Conservation (phyloP, 495 filamentous ascomycete genomes). For the Penicillium canariense region DNA sequence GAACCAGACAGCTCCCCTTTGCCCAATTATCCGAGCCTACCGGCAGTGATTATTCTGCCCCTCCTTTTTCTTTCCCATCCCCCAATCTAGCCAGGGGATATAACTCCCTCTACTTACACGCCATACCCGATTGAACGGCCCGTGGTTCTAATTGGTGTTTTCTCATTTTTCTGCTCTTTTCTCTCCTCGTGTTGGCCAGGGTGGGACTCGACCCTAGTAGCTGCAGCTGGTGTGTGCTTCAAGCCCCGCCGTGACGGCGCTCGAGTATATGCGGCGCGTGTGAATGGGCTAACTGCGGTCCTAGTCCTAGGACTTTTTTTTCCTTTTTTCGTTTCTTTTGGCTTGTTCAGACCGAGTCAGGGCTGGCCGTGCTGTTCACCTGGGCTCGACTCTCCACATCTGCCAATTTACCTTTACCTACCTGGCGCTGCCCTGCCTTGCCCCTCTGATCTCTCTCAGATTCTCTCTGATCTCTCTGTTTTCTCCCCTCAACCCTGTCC, state of each 20-base stretch:
- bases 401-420: neutral
- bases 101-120: conserved; percentile 10
- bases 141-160: neutral
- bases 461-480: neutral
- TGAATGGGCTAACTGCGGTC: conserved; percentile 3
- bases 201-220: neutral
- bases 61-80: conserved; percentile 14
- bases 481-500: neutral
- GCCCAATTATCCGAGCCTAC: no score
- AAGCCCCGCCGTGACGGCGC: conserved; percentile 13
- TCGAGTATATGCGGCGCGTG: conserved; percentile 21
- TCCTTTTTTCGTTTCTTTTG: neutral
- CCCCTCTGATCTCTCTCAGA: neutral
- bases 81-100: conserved; percentile 4
- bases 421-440: conserved; percentile 1
- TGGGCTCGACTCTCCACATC: neutral
- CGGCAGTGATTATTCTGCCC: conserved; percentile 11
- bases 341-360: neutral
- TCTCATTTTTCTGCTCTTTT: conserved; percentile 11
- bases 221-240: conserved; percentile 6
- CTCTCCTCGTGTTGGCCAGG: neutral
- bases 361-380: neutral
- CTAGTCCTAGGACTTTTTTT: neutral
- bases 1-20: no score
- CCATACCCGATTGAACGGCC: conserved; percentile 17